A percentile compares a stretch with the other conserved stretches of the same genome.
These are phyloP conservation scores for Spathaspora gorwiae DNA, from an alignment of 805 yeast genomes.

Conservation along the genomic window DNA sequence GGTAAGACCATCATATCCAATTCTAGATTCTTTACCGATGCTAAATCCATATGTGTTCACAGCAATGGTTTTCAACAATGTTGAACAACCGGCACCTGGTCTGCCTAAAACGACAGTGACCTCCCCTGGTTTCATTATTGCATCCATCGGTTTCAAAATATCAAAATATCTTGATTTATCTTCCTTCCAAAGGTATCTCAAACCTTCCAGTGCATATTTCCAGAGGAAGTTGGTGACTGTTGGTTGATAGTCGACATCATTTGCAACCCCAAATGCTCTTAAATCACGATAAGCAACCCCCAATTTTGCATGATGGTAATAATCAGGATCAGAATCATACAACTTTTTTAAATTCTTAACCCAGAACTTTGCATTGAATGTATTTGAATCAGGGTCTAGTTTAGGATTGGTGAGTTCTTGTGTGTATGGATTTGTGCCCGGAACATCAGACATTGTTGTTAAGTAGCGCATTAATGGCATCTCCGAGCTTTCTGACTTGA, in stretches of 20 bases:
- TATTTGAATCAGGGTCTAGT: constrained; percentile 54
- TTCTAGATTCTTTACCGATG: constrained; percentile 25
- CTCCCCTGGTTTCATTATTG: constrained; percentile 34
- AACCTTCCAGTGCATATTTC: constrained; percentile 17
- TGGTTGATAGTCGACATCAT: constrained; percentile 64
- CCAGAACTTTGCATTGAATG: constrained; percentile 61
- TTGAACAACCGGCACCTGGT: constrained; percentile 41
- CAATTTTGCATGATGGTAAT: constrained; percentile 56
- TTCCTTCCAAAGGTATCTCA: constrained; percentile 15
- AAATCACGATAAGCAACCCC: constrained; percentile 57
- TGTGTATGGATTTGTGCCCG: constrained; percentile 39
- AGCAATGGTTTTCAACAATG: constrained; percentile 42
- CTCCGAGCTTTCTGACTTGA: constrained; percentile 18
- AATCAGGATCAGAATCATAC: constrained; percentile 51
- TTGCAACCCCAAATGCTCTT: constrained; percentile 59
- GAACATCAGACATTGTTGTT: constrained; percentile 47
- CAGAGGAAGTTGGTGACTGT: constrained; percentile 45
- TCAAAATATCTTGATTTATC: constrained; percentile 26
- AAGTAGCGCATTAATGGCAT: constrained; percentile 23
- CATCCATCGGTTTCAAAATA: constrained; percentile 31
- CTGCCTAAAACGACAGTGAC: constrained; percentile 40
- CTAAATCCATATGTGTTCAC: constrained; percentile 35
- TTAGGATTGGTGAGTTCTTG: constrained; percentile 22
- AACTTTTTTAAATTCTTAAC: constrained; percentile 58
- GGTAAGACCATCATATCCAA: constrained; percentile 32